Evolutionary conservation across 1,284 basidiomycete species (phyloP), one percentile per base, ranked within the genome.

Genomic region (Boletellus deceptivus): DNA sequence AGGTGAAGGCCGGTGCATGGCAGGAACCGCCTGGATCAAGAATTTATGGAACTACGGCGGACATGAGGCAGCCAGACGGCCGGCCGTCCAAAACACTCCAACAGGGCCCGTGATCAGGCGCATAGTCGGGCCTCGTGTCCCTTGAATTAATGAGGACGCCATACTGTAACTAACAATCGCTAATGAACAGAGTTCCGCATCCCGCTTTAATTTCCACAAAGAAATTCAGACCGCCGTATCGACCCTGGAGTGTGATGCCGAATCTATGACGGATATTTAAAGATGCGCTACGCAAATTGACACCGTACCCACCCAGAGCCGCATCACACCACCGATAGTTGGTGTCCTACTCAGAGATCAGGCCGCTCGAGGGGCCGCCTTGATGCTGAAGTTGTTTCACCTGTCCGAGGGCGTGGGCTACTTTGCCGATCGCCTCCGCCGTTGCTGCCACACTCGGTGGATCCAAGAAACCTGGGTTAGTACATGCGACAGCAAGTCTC

Each of bases 381-480:
- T 64, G 70, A 65, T 69, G 67, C 54, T 81, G 78, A 45, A 89
- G 68, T 54, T 82, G 74, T 53, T 75, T 79, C 46, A 87, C 76
- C 51, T 83, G 75, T 7, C 70, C 68, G 50, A 90, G 69, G 10
- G 87, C 86, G 55, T 80, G 76, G 3, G 80, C 75, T 13, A 86
- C 80, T 62, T 83, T 86, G 41, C 71, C 67, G 41, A 91, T 86
- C 2, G 85, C 80, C 54, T 89, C 85, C n/a, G 87, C 86, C 4
- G 79, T 82, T 42, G 73, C 70, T 24, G 75, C 77, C 46, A 91
- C 78, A 16, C 75, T 70, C 17, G 59, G 49, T 20, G 76, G 72
- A 58, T 89, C 83, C 44, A 78, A 39, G 25, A 68, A 53, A 42
- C 56, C 56, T 6, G 71, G 57, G 39, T 65, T 70, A 27, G 66